These are phyloP conservation scores for Gentiana straminea DNA, from an alignment of 257 asterid species.

Conservation along the genomic window DNA sequence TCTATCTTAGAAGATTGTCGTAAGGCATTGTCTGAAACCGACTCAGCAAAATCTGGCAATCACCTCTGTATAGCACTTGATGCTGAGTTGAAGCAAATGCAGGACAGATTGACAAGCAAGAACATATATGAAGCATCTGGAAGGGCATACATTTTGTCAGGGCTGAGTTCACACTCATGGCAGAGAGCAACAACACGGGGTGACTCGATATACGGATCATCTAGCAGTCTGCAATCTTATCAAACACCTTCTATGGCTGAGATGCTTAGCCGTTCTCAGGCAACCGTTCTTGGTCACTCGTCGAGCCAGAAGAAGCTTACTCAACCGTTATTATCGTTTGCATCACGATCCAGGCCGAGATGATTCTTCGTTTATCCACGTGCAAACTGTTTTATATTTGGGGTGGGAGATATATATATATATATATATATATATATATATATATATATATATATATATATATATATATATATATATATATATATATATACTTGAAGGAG, in stretches of 20 bases:
- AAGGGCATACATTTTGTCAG: slow-evolving; percentile 80
- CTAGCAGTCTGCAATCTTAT: slow-evolving; percentile 61
- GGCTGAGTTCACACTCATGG: slow-evolving; percentile 98
- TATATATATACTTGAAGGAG: neutral
- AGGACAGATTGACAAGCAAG: slow-evolving; percentile 80
- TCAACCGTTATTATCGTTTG: slow-evolving; percentile 45
- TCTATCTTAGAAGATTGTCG: slow-evolving; percentile 60
- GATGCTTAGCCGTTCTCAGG: slow-evolving; percentile 93
- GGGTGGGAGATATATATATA: slow-evolving; percentile 10
- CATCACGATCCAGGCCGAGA: slow-evolving; percentile 22
- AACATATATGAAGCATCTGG: slow-evolving; percentile 94
- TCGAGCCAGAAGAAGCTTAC: slow-evolving; percentile 40
- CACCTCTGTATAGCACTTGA: slow-evolving; percentile 65
- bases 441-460: too few relatives aligned
- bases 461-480: too few relatives aligned
- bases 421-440: too few relatives aligned
- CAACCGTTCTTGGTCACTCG: slow-evolving; percentile 43
- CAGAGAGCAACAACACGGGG: slow-evolving; percentile 99
- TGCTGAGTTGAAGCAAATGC: slow-evolving; percentile 96
- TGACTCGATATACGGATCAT: slow-evolving; percentile 64
- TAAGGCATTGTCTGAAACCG: slow-evolving; percentile 40
- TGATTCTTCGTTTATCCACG: slow-evolving; percentile 2
- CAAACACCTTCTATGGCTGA: slow-evolving; percentile 93
- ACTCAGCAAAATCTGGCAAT: slow-evolving; percentile 54
- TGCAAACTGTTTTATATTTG: slow-evolving; percentile 1